Base-by-base conservation (phyloP, 768 basidiomycete species). In the Cystofilobasidium bisporidii region DNA sequence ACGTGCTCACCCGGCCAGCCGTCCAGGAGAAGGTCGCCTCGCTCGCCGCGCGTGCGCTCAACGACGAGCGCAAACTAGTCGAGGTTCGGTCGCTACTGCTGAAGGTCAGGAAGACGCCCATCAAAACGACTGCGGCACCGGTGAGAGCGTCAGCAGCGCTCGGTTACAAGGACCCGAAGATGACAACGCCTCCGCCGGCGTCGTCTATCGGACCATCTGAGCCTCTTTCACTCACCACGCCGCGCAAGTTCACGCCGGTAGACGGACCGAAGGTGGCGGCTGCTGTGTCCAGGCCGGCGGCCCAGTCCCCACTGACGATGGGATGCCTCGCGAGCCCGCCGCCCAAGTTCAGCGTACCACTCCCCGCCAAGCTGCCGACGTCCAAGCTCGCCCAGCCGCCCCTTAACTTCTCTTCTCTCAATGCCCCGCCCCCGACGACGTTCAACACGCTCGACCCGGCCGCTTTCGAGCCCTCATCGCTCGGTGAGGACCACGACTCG, bases 1-100 rank as follows among this genome's bases (percentile, higher is more conserved):
- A 32, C 32, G 43, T 61, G 17, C 57, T 64, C n/a, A 36, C 32
- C 12, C 61, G 61, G 14, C 40, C 32, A 18, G 45, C 56, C 0
- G 56, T 60, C n/a, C 63, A 59, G n/a, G 53, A 53, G 24, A 69
- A 69, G 36, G 67, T 69, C 9, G 67, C 62, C 9, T 30, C 56
- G 3, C 58, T 69, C 36, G 67, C 67, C 0, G 67, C 67, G 14
- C 50, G 58, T 33, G 61, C 61, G 6, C 63, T 69, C 45, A 69
- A 64, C 58, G 55, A 47, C 58, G 67, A 69, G 45, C 53, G 58
- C 24, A 69, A 60, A 38, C 41, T 43, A 10, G 45, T 53, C 47
- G 40, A 63, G 57, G 56, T 69, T 20, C 63, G 63, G 43, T 30
- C 47, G 24, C 12, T 26, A 20, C 41, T 69, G 11, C 47, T 69